Base-by-base conservation (phyloP, 495 filamentous ascomycete genomes). In the Aspergillus affinis region DNA sequence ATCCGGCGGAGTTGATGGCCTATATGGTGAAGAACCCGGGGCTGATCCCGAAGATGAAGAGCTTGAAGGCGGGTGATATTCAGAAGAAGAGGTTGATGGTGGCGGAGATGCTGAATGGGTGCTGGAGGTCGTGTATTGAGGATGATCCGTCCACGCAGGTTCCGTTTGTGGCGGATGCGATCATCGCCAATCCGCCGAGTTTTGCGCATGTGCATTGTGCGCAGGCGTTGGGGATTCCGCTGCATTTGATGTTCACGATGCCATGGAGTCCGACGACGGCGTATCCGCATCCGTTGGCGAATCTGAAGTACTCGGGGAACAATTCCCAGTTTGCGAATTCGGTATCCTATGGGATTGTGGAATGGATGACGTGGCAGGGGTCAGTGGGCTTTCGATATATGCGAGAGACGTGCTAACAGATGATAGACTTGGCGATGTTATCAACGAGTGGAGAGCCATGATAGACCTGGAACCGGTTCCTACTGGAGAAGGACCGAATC, bases 281-380 rank as follows among this genome's bases (percentile, higher is more conserved):
- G 3, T 84, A 84, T 69, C 81, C 83, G 2, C 84, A 85, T 71
- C 83, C 83, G 0, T 66, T 86, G 32, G 82, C 82, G 1, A 85
- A 85, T 62, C 69, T 85, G 48, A 73, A 78, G 36, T 75, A 73
- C 17, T 75, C 75, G 0, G 72, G 75, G 27, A 77, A 72, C 8
- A 81, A 78, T 61, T 59, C 72, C 26, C 68, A 65, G 26, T 67
- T 78, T 15, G 81, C 79, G 1, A 88, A 88, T 69, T 84, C 77
- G 62, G 72, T 87, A 18, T 84, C 82, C 0, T 88, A 87, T 67
- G 75, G 74, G 4, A 67, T 88, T 27, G 83, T 88, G 17, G 87
- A 90, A 48, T 82, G 83, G 76, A 66, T 88, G 55, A 88, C 84
- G 9, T 88, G 87, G 85, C 85, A 88, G 73, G 86, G 86, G 81